phyloP scores from a whole-genome alignment of 176 grass and related monocot species.

The Eleusine coracana region DNA sequence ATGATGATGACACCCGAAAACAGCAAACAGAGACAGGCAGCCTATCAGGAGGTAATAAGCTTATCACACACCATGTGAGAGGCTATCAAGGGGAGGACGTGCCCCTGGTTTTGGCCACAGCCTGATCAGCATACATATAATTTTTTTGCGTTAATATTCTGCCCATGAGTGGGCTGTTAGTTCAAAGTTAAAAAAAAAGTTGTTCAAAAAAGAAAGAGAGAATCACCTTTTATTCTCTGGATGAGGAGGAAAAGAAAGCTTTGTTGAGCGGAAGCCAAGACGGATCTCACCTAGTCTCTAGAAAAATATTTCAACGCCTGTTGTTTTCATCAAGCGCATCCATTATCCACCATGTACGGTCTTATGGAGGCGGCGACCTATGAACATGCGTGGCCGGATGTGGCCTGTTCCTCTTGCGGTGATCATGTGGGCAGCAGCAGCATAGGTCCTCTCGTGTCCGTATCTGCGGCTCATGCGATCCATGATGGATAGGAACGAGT shows the following conservation, averaged over 20 bases:
- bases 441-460: not conserved
- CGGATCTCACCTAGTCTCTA: not conserved
- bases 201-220: not conserved
- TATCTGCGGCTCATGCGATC: not conserved
- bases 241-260: conserved; percentile 16
- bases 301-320: not conserved
- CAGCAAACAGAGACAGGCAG: not conserved
- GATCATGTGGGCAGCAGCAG: not conserved
- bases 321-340: not conserved
- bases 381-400: conserved; percentile 16
- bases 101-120: conserved; percentile 24
- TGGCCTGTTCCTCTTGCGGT: not conserved
- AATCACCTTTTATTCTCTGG: not conserved
- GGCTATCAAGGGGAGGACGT: conserved; percentile 21
- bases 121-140: not conserved
- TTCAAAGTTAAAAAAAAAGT: conserved; percentile 7
- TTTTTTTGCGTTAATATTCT: conserved; percentile 6
- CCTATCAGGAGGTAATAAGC: conserved; percentile 1
- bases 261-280: conserved; percentile 26
- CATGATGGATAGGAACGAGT: not conserved
- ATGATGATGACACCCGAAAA: conserved; percentile 5
- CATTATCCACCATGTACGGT: not conserved
- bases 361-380: conserved; percentile 15
- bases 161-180: not conserved
- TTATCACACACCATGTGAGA: conserved; percentile 33